These are phyloP conservation scores for Cicer arietinum DNA, from an alignment of 306 rosid species.

Conservation along the genomic window DNA sequence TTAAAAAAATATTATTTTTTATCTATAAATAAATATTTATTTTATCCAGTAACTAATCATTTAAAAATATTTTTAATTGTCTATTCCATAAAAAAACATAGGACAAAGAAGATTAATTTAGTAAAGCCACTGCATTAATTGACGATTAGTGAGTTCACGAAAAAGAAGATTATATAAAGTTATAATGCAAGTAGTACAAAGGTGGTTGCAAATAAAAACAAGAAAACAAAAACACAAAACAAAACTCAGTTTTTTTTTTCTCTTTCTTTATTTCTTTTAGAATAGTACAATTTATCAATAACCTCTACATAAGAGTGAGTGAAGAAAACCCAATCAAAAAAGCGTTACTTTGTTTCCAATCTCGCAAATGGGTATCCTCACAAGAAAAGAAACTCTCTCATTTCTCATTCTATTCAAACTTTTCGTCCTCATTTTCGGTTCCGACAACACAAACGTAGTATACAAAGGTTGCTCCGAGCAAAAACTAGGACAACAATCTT, in stretches of 20 bases:
- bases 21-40: no score
- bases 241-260: no score
- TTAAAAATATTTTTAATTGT: no score
- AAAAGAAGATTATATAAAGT: no score
- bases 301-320: background rate
- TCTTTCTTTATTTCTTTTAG: background rate
- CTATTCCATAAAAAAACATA: no score
- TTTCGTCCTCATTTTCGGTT: conserved; percentile 25
- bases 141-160: no score
- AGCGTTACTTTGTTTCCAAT: background rate
- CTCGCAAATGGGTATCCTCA: conserved; percentile 56
- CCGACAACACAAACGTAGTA: conserved; percentile 60
- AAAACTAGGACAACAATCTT: conserved; percentile 59
- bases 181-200: background rate
- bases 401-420: conserved; percentile 23
- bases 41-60: no score
- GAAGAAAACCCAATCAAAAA: background rate
- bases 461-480: conserved; percentile 83
- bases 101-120: no score
- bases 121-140: no score
- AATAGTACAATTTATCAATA: conserved; percentile 8
- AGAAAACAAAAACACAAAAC: background rate
- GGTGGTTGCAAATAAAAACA: conserved; percentile 24
- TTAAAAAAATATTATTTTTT: no score
- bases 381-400: conserved; percentile 29